Base-by-base conservation (phyloP, 768 basidiomycete genomes). In the Agaricus subrufescens region DNA sequence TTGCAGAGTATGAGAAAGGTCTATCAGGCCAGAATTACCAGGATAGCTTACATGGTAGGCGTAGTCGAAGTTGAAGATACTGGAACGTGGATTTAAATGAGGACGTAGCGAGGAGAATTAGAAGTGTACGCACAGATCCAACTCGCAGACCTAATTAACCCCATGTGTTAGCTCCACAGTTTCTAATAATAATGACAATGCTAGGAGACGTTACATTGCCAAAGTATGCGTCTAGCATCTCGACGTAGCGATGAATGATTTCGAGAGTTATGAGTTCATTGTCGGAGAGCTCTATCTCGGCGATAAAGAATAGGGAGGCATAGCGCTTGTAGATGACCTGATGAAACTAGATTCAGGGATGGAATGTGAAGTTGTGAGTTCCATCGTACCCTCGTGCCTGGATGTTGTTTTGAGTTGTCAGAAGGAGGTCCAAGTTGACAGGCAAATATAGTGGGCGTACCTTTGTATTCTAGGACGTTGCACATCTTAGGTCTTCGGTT, bases 1-100 rank as follows among this genome's bases (percentile, higher is more conserved):
- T 34, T 37, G 10, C 34, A 12, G 29, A 46, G 46, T 37, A 49
- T 10, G 39, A 44, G 46, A 12, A 34, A 34, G 34, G 45, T 4
- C 27, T 39, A 19, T 5, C 7, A 37, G 34, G 47, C 23, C 2
- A 31, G 12, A 15, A n/a, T 6, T 29, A 45, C 15, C 15, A 30
- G 34, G 44, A 51, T 26, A 38, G 19, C 29, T 30, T 19, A 91
- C 94, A 3, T 91, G 85, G 67, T 94, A 97, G 1, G 95, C 96
- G 69, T 94, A 91, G 67, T 98, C 91, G 68, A 98, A 98, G 74
- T 97, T 97, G 82, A 97, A 98, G 62, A 98, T 96, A 52, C 92
- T 94, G 62, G 19, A 40, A 39, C 40, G 9, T 11, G n/a, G 23
- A 26, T 44, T 8, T 3, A n/a, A 25, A 40, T 27, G 52, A 34